Percentiles rank a stretch among this genome's conserved stretches.
These are phyloP conservation scores for Xylaria sp. DNA, from an alignment of 2,329 filamentous ascomycete genomes.

Conservation along the genomic window DNA sequence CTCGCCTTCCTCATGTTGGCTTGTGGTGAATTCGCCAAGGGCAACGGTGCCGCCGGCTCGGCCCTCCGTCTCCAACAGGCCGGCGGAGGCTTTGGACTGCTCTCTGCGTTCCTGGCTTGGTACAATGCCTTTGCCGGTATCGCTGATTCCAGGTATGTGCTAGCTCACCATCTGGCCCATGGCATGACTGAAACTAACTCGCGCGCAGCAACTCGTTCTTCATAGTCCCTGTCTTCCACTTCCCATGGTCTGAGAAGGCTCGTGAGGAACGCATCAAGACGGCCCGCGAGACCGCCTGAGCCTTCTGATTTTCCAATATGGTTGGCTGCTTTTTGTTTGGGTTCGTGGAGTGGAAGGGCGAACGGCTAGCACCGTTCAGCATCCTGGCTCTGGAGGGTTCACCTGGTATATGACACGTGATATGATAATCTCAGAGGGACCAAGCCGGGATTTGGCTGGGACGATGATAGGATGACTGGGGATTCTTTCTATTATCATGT, in stretches of 20 bases:
- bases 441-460: no score
- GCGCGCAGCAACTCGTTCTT: conserved; percentile 77
- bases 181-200: conserved; percentile 40
- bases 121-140: conserved; percentile 85
- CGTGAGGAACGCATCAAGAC: conserved; percentile 60
- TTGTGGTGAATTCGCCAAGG: conserved; percentile 59
- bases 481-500: neutral
- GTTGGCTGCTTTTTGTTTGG: conserved; percentile 1
- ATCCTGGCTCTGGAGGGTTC: neutral
- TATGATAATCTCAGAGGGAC: neutral
- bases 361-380: neutral
- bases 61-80: conserved; percentile 62
- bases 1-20: conserved; percentile 74
- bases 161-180: neutral
- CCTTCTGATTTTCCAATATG: neutral
- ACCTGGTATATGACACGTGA: neutral
- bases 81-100: conserved; percentile 77
- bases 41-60: conserved; percentile 53
- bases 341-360: neutral
- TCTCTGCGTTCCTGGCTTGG: conserved; percentile 83
- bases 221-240: conserved; percentile 87
- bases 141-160: conserved; percentile 66
- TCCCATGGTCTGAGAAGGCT: conserved; percentile 88
- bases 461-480: neutral
- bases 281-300: conserved; percentile 43